These are phyloP conservation scores for Colletotrichum tamarilloi DNA, from an alignment of 2,329 filamentous ascomycete species.

Conservation along the genomic window DNA sequence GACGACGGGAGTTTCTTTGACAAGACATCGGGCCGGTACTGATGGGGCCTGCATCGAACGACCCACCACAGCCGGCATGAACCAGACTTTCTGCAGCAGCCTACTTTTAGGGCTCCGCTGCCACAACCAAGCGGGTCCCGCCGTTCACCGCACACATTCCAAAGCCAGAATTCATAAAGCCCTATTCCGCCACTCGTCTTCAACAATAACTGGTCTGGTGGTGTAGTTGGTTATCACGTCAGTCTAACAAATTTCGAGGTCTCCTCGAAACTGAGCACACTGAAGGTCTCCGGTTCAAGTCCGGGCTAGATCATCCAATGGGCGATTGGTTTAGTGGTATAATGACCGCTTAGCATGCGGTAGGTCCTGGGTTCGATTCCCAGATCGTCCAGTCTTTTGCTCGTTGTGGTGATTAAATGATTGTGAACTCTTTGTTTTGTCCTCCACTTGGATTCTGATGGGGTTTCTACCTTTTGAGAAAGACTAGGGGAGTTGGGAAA, in stretches of 20 bases:
- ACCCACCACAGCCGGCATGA: conserved; percentile 23
- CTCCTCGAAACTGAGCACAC: neutral
- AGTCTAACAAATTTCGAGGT: conserved; percentile 52
- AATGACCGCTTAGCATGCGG: conserved; percentile 35
- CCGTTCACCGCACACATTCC: neutral
- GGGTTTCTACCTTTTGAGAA: too few species aligned
- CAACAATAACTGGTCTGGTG: conserved; percentile 36
- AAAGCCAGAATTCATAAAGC: neutral
- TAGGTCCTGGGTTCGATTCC: conserved; percentile 36
- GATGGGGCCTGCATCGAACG: conserved; percentile 16
- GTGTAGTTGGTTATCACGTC: conserved; percentile 60
- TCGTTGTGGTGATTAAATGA: neutral
- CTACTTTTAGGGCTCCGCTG: neutral
- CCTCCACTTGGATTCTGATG: too few species aligned
- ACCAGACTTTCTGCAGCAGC: neutral
- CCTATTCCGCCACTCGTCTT: rapidly evolving
- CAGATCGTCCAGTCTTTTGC: conserved; percentile 30
- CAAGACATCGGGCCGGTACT: neutral
- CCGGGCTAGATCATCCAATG: conserved; percentile 25
- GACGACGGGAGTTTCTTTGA: conserved; percentile 9
- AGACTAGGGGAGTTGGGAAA: neutral
- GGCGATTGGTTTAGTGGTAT: conserved; percentile 36
- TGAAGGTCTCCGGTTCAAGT: conserved; percentile 37
- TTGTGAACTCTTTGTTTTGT: too few species aligned
- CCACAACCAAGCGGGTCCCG: neutral